These are phyloP conservation scores for Aureobasidium lini DNA, from an alignment of 2,329 filamentous ascomycete genomes.

Conservation along the genomic window DNA sequence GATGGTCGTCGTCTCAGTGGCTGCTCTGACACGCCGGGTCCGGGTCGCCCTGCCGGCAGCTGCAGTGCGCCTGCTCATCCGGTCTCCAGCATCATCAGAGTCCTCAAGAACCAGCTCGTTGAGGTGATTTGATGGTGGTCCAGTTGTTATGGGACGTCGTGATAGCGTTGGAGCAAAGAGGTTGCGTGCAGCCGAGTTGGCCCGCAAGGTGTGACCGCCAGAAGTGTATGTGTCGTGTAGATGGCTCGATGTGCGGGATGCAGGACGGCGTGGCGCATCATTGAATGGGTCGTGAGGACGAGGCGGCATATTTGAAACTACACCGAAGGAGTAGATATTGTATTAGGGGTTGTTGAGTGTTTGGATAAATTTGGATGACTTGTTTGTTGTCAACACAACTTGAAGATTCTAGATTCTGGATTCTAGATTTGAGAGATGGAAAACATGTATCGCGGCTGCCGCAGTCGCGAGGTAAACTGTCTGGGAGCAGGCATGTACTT, in stretches of 20 bases:
- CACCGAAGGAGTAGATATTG: background rate
- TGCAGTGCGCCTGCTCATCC: background rate
- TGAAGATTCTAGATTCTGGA: background rate
- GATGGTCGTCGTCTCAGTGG: slow-evolving; percentile 4
- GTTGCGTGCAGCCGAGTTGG: slow-evolving; percentile 8
- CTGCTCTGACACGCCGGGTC: background rate
- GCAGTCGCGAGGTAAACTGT: no score
- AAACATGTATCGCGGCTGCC: no score
- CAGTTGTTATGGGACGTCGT: background rate
- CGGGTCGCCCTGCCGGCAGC: background rate
- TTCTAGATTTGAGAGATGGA: background rate
- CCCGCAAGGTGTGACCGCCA: slow-evolving; percentile 1
- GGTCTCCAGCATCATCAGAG: slow-evolving; percentile 3
- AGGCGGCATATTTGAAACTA: background rate
- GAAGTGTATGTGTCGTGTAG: slow-evolving; percentile 8
- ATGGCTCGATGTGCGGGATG: background rate
- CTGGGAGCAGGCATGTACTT: no score
- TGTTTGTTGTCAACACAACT: background rate
- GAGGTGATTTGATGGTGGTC: background rate
- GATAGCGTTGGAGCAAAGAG: slow-evolving; percentile 12
- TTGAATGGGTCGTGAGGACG: slow-evolving; percentile 9
- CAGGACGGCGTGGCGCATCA: slow-evolving; percentile 8
- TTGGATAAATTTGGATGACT: background rate
- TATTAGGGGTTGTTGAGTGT: background rate
- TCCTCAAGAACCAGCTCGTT: slow-evolving; percentile 12